A percentile compares a stretch with the other conserved stretches of the same genome.
These are phyloP conservation scores for Cyclotella choctawhatcheeana DNA, from an alignment of 108 stramenopile species.

Conservation along the genomic window DNA sequence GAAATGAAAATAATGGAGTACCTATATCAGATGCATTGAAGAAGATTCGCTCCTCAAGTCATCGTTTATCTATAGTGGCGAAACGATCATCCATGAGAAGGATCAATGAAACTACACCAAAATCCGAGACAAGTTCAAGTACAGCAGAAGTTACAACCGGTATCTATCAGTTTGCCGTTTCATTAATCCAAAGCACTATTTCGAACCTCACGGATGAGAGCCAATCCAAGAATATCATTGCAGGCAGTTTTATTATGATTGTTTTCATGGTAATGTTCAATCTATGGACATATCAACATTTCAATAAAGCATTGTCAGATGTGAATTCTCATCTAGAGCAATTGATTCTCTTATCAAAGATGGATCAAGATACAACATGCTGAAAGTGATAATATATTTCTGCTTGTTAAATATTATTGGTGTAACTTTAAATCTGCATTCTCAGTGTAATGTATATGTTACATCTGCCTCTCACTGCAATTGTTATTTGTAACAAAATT, in stretches of 20 bases:
- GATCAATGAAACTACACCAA: background rate
- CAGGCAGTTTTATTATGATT: conserved; percentile 3
- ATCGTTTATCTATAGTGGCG: conserved; percentile 22
- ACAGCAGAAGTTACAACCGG: background rate
- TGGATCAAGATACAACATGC: too few species aligned
- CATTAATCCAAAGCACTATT: background rate
- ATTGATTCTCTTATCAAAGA: background rate
- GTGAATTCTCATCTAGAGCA: conserved; percentile 20
- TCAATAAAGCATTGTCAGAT: conserved; percentile 21
- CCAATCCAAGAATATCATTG: background rate
- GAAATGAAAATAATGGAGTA: too few species aligned
- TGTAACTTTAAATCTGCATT: too few species aligned
- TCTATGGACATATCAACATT: conserved; percentile 14
- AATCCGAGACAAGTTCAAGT: background rate
- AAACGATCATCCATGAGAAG: conserved; percentile 3
- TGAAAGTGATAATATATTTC: too few species aligned
- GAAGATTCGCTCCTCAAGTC: conserved; percentile 24
- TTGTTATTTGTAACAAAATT: background rate
- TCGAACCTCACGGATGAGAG: conserved; percentile 7
- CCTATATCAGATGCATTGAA: conserved; percentile 18
- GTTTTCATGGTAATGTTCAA: conserved; percentile 22
- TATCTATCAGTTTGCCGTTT: background rate
- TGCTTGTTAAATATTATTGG: too few species aligned
- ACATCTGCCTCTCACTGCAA: too few species aligned
- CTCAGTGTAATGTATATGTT: too few species aligned